Base-by-base conservation (phyloP, 129 eudicot species). In the Apium graveolens region DNA sequence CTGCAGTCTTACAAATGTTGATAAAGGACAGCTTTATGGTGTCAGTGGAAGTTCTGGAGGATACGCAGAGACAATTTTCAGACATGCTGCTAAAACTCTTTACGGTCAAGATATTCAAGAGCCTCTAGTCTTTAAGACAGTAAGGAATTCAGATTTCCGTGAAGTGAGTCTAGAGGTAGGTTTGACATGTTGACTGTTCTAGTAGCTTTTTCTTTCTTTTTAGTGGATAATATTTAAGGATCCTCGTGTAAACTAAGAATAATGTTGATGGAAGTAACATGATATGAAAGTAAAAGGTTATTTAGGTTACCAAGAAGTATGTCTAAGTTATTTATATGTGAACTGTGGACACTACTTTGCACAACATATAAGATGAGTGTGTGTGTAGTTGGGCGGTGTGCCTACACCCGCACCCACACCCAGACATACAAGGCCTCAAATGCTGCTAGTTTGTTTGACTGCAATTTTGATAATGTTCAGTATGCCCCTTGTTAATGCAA, bases 41-140 rank as follows among this genome's bases (percentile, higher is more conserved):
- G 97, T 90, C 21, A 80, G 66, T 17, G 99, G 97, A 77, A 86
- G 97, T 79, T 96, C 99, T 12, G 99, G 99, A 32, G 99, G 99
- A 73, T 96, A 90, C 74, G 95, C 97, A 45, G 99, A 96, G 75
- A 87, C 95, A 32, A 85, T 92, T n/a, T 96, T 90, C 53, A 88
- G 96, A 31, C 79, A 96, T 80, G 89, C 97, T 45, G 95, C 99
- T 13, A 90, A 89, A 78, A 53, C 84, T 35, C 92, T 96, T 62
- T 90, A 81, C 85, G 96, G 88, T 65, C 85, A 84, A 79, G 97
- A 96, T 76, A 89, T 92, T 44, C 82, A 73, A 79, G 99, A 94
- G 77, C 93, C 99, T 70, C 85, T 92, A 45, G 89, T 85, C 41
- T 96, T 84, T 68, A 92, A 82, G 82, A 87, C 88, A 45, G 39